Conservation (phyloP, 495 filamentous ascomycete species). For the Aspergillus cristatus region DNA sequence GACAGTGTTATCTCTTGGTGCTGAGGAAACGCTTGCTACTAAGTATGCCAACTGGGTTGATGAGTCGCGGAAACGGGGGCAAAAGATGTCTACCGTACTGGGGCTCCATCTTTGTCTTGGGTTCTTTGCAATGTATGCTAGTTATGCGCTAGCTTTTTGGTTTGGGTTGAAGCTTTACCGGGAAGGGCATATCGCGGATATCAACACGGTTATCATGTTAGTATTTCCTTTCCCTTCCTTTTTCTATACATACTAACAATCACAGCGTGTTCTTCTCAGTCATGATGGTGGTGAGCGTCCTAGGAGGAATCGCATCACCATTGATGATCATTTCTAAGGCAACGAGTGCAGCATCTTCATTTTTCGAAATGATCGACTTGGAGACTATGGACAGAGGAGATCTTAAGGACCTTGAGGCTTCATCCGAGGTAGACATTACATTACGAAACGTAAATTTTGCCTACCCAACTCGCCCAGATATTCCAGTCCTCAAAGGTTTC, state of each 20-base stretch:
- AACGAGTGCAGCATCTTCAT: slow-evolving; percentile 31
- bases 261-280: slow-evolving; percentile 40
- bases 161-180: slow-evolving; percentile 34
- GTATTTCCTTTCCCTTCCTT: slow-evolving; percentile 6
- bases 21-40: slow-evolving; percentile 24
- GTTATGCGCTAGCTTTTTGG: slow-evolving; percentile 46
- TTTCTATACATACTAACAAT: neutral
- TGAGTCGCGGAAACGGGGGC: slow-evolving; percentile 45
- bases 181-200: slow-evolving; percentile 24
- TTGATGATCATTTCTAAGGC: slow-evolving; percentile 41
- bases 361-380: slow-evolving; percentile 40
- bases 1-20: slow-evolving; percentile 46
- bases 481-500: slow-evolving; percentile 31
- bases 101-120: slow-evolving; percentile 22
- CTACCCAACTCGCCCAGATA: slow-evolving; percentile 42
- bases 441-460: slow-evolving; percentile 52
- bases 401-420: slow-evolving; percentile 15
- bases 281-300: slow-evolving; percentile 17
- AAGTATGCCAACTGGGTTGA: slow-evolving; percentile 45
- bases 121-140: slow-evolving; percentile 35
- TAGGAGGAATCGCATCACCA: slow-evolving; percentile 26
- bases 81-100: slow-evolving; percentile 16
- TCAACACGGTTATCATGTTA: slow-evolving; percentile 42
- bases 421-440: slow-evolving; percentile 39
- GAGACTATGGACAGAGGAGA: slow-evolving; percentile 24